These are phyloP conservation scores for Macrolepiota dolichaula DNA, from an alignment of 768 basidiomycete species.

Conservation along the genomic window DNA sequence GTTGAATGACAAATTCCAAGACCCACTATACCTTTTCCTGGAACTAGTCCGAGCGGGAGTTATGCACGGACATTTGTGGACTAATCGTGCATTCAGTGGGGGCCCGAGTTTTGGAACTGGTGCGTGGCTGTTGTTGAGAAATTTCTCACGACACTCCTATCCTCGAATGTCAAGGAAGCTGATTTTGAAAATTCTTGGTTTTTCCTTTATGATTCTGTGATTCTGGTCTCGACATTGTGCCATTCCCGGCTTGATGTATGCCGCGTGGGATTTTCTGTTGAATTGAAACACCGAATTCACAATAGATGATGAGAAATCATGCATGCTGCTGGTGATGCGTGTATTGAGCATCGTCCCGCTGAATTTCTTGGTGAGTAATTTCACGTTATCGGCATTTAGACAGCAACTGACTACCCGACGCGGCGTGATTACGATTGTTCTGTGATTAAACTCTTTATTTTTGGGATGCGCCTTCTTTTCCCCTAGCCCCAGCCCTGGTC, in stretches of 20 bases:
- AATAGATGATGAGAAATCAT: slow-evolving; percentile 89
- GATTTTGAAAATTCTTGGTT: slow-evolving; percentile 7
- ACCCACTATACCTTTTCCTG: slow-evolving; percentile 90
- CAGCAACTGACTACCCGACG: neutral
- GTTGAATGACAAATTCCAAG: slow-evolving; percentile 98
- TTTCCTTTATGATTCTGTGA: neutral
- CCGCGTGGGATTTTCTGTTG: neutral
- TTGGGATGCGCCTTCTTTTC: slow-evolving; percentile 12
- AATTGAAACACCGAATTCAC: neutral
- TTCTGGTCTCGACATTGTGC: neutral
- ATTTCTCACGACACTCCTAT: slow-evolving; percentile 5
- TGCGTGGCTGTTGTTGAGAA: slow-evolving; percentile 33
- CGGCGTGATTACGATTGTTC: neutral
- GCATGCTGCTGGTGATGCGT: slow-evolving; percentile 95
- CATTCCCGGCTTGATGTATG: neutral
- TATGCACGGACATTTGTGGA: slow-evolving; percentile 93
- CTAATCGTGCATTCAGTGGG: slow-evolving; percentile 83
- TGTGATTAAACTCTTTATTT: slow-evolving; percentile 13
- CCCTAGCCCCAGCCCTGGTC: slow-evolving; percentile 85
- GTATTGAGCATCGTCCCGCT: slow-evolving; percentile 93
- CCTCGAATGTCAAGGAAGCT: slow-evolving; percentile 8
- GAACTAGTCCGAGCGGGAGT: slow-evolving; percentile 96
- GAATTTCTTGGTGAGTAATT: slow-evolving; percentile 76
- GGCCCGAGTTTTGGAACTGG: slow-evolving; percentile 94
- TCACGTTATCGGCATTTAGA: slow-evolving; percentile 1